Evolutionary conservation across 257 asterid genomes (phyloP), one percentile per base, ranked within the genome.

Genomic region (Vinca minor): DNA sequence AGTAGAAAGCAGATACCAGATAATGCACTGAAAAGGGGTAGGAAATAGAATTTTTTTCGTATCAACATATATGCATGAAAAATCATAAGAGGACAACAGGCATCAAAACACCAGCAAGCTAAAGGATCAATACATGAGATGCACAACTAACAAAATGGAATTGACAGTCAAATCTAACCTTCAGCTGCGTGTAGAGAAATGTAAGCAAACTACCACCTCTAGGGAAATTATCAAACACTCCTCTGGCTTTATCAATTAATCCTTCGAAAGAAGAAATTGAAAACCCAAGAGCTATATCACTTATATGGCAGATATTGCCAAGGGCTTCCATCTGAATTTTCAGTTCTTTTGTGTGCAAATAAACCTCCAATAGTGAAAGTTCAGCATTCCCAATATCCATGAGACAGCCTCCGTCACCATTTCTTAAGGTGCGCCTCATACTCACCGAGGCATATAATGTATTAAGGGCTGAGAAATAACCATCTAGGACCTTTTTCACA

Each of bases 321-420:
- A 93, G 95, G 67, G 95, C 86, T 74, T 85, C 94, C 68, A 93
- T 80, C 83, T 87, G 99, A 63, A 82, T 79, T 77, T 94, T 83
- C 74, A 93, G 73, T 48, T 78, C 97, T 28, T 42, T 66, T 41
- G 95, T 83, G 75, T 93, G 99, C 73, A 89, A 80, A 79, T 81
- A 86, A 77, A 88, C 82, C 81, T 89, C 99, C 82, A 93, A 78
- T 49, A 93, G 68, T 26, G 99, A 87, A 70, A 84, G 64, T 66
- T 84, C 95, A 13, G 86, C 81, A 82, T 93, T 81, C 64, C 90
- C 95, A 73, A 87, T 71, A 68, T 74, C 82, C 66, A 88, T 73
- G 73, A 87, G 91, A 77, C 89, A 93, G 29, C 98, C 95, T 63
- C 84, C 86, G 54, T 69, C 76, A 62, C 68, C 69, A 50, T 79